phyloP scores from a whole-genome alignment of 2,329 filamentous ascomycete genomes.

The Colletotrichum incanum region DNA sequence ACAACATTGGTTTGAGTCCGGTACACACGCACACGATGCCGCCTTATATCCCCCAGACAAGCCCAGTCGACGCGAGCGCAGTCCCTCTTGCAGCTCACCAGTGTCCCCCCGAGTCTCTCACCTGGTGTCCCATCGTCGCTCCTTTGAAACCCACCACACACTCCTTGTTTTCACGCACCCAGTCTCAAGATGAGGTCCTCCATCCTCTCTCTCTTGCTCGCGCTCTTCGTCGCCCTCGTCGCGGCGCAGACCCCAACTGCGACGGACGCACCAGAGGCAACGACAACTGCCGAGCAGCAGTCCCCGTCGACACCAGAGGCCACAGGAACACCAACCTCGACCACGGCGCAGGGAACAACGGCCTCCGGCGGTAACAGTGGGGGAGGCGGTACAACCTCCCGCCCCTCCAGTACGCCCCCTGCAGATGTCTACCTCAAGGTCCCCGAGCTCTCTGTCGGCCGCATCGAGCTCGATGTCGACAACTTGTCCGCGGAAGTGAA shows the following conservation, averaged over 20 bases:
- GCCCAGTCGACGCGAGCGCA: conserved; percentile 16
- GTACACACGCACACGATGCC: conserved; percentile 21
- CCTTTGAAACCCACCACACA: background rate
- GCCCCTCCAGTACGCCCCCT: conserved; percentile 53
- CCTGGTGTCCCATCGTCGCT: conserved; percentile 30
- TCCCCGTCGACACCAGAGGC: conserved; percentile 44
- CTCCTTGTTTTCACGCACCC: conserved; percentile 42
- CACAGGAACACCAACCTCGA: conserved; percentile 38
- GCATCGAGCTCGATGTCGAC: conserved; percentile 74
- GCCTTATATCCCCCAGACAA: conserved; percentile 35
- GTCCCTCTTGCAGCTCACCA: conserved; percentile 26
- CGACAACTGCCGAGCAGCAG: conserved; percentile 18
- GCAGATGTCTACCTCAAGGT: conserved; percentile 73
- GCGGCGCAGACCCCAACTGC: conserved; percentile 53
- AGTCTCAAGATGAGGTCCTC: conserved; percentile 33
- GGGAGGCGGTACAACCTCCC: conserved; percentile 44
- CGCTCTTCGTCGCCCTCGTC: conserved; percentile 50
- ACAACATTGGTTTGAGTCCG: conserved; percentile 16
- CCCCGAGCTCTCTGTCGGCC: conserved; percentile 70
- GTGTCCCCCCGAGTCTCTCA: conserved; percentile 2
- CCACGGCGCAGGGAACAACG: conserved; percentile 43
- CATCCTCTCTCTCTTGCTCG: conserved; percentile 49
- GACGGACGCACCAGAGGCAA: conserved; percentile 41
- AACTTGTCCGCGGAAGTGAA: conserved; percentile 73
- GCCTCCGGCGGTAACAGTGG: conserved; percentile 44